A percentile compares a stretch with the other conserved stretches of the same genome.
Evolutionary conservation across 148 eudicot genomes (phyloP).

Genomic region (Dysphania ambrosioides): DNA sequence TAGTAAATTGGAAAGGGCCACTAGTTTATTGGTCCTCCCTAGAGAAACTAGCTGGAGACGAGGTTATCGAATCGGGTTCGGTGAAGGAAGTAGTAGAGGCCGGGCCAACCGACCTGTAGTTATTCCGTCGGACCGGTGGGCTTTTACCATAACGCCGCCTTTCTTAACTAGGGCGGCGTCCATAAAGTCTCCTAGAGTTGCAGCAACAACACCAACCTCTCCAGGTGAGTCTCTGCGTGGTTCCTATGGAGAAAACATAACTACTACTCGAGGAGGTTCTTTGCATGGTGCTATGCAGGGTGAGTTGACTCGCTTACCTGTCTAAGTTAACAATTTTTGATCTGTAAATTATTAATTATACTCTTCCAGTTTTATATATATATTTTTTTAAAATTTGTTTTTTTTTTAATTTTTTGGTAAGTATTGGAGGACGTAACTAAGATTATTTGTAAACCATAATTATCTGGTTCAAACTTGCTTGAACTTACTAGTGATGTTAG

Average conservation of each 20-base stretch:
- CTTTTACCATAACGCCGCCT: conserved; percentile 45
- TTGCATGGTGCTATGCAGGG: conserved; percentile 18
- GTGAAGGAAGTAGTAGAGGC: conserved; percentile 33
- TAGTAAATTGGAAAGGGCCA: conserved; percentile 33
- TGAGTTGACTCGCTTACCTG: conserved; percentile 15
- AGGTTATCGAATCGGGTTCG: conserved; percentile 26
- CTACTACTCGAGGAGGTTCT: conserved; percentile 19
- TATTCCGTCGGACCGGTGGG: conserved; percentile 56
- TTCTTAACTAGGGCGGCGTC: conserved; percentile 47
- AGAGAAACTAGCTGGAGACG: conserved; percentile 23
- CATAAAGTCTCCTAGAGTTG: conserved; percentile 35
- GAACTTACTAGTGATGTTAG: too few relatives aligned
- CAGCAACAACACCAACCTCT: conserved; percentile 18
- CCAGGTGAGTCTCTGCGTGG: conserved; percentile 31
- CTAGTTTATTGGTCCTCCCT: conserved; percentile 33
- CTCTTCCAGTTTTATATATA: background rate
- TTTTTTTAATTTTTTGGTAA: background rate
- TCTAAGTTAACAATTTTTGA: conserved; percentile 10
- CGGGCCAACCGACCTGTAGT: conserved; percentile 26
- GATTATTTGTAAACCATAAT: too few relatives aligned
- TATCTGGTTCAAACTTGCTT: too few relatives aligned
- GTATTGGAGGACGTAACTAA: conserved; percentile 7
- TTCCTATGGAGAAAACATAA: conserved; percentile 7
- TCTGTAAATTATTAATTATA: background rate
- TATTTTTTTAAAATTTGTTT: background rate